Evolutionary conservation across 768 basidiomycete genomes (phyloP).

Genomic region (Steccherinum ochraceum): DNA sequence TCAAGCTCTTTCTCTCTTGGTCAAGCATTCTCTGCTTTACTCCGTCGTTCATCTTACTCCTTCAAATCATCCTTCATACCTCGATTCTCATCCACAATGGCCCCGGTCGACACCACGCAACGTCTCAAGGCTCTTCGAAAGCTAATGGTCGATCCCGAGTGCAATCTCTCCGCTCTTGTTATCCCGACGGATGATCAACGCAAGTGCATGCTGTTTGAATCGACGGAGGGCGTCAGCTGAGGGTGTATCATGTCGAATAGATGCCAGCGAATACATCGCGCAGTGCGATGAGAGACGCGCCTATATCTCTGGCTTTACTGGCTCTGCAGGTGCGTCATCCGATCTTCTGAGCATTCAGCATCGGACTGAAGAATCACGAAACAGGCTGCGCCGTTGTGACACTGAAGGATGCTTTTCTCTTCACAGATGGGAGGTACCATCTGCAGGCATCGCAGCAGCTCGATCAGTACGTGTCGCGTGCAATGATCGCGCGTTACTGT

Average conservation of each 20-base stretch:
- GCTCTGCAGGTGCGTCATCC: slow-evolving; percentile 74
- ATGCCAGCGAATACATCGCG: slow-evolving; percentile 86
- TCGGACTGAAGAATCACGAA: neutral
- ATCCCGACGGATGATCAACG: slow-evolving; percentile 94
- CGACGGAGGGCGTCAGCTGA: too few relatives aligned
- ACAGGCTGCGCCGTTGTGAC: slow-evolving; percentile 77
- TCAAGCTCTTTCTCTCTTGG: too few relatives aligned
- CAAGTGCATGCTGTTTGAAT: slow-evolving; percentile 30
- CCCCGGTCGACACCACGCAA: slow-evolving; percentile 54
- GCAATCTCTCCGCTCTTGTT: slow-evolving; percentile 64
- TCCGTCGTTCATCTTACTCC: too few relatives aligned
- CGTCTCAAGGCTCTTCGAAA: slow-evolving; percentile 59
- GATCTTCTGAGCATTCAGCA: neutral
- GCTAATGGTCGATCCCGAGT: slow-evolving; percentile 55
- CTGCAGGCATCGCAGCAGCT: slow-evolving; percentile 89
- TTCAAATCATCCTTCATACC: too few relatives aligned
- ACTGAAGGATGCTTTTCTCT: slow-evolving; percentile 64
- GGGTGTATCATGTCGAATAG: too few relatives aligned
- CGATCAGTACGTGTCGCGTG: slow-evolving; percentile 49
- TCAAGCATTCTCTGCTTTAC: too few relatives aligned
- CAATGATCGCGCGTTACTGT: too few relatives aligned
- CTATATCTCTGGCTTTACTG: slow-evolving; percentile 91
- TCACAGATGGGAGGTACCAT: slow-evolving; percentile 95
- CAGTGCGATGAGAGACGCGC: slow-evolving; percentile 77
- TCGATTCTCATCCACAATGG: slow-evolving; percentile 24